phyloP scores from a whole-genome alignment of 169 alveolate species.

The Cyclospora cayetanensis region DNA sequence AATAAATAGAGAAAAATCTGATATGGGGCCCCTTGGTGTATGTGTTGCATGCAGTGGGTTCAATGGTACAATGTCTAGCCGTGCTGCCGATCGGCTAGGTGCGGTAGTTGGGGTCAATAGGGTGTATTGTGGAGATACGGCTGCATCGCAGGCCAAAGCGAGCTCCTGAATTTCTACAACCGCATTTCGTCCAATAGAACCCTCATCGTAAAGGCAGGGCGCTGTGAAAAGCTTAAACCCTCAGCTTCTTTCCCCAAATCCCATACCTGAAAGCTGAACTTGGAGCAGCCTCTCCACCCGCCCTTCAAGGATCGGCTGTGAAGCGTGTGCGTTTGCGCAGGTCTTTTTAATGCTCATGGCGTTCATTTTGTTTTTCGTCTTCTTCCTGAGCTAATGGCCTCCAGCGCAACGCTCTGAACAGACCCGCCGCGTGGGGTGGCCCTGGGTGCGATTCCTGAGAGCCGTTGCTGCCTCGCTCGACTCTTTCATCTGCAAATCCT shows the following conservation, averaged over 20 bases:
- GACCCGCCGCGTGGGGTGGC: too few species aligned
- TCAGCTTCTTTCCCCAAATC: background rate
- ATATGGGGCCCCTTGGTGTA: background rate
- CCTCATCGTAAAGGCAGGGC: conserved; percentile 70
- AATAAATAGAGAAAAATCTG: too few species aligned
- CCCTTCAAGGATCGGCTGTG: too few species aligned
- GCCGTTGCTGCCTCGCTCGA: too few species aligned
- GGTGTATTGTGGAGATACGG: background rate
- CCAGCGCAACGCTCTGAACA: too few species aligned
- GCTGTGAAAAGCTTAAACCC: background rate
- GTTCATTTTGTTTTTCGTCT: conserved; percentile 70
- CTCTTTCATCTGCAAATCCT: too few species aligned
- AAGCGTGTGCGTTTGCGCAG: conserved; percentile 36
- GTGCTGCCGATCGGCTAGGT: background rate
- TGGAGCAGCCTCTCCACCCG: too few species aligned
- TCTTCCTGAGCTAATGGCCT: conserved; percentile 59
- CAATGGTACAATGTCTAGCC: background rate
- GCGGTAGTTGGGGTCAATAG: background rate
- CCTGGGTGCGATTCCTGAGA: too few species aligned
- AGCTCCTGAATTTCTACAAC: conserved; percentile 72
- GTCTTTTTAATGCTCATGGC: conserved; percentile 70
- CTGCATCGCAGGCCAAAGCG: conserved; percentile 71
- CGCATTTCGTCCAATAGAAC: conserved; percentile 74
- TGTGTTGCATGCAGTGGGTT: background rate
- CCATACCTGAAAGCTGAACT: too few species aligned